Evolutionary conservation across 140 eudicot genomes (phyloP).

Genomic region (Cichorium intybus): DNA sequence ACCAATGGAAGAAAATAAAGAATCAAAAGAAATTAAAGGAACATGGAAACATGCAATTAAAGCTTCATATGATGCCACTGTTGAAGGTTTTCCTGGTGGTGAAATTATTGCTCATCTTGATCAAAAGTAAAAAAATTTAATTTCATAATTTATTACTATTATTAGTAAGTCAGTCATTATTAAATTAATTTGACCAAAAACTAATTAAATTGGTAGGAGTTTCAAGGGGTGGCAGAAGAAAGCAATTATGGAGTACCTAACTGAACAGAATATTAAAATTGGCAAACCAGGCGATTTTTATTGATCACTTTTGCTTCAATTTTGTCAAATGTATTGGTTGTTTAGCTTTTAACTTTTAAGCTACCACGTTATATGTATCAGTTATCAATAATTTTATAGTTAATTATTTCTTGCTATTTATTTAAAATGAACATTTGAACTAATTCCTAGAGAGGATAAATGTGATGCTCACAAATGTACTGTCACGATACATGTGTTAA

Average conservation of each 20-base stretch:
- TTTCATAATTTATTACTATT: neutral
- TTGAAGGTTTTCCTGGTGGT: conserved; percentile 84
- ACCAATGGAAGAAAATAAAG: conserved; percentile 90
- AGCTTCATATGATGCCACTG: conserved; percentile 76
- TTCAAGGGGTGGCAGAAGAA: conserved; percentile 98
- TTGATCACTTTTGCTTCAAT: conserved; percentile 21
- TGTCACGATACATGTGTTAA: no score
- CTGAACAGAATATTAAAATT: conserved; percentile 51
- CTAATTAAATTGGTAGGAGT: conserved; percentile 54
- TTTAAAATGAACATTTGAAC: no score
- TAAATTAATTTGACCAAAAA: neutral
- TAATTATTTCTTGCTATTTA: no score
- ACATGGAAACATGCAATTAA: conserved; percentile 81
- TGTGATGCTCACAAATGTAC: no score
- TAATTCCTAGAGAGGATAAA: no score
- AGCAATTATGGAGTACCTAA: conserved; percentile 57
- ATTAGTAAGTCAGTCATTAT: neutral
- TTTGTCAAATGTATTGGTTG: neutral
- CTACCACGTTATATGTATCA: neutral
- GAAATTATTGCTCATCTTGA: conserved; percentile 87
- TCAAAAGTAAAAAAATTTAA: conserved; percentile 54
- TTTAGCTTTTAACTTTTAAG: neutral
- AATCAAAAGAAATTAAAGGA: conserved; percentile 65
- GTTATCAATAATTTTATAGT: no score
- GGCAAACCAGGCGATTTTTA: conserved; percentile 79